phyloP scores from a whole-genome alignment of 1,284 basidiomycete species.

The Cryptococcus amylolentus region DNA sequence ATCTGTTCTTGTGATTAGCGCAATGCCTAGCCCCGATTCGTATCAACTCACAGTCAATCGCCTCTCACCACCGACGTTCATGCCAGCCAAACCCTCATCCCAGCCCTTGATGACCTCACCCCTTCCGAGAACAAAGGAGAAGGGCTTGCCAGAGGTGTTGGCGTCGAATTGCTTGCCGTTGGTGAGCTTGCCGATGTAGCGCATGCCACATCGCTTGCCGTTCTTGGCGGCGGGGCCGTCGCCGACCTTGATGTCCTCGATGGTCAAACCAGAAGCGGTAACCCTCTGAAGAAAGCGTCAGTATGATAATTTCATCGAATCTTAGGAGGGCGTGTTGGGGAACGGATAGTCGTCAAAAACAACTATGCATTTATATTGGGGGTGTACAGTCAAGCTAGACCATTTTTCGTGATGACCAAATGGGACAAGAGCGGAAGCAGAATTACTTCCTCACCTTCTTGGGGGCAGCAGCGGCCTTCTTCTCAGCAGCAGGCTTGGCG shows the following conservation, averaged over 20 bases:
- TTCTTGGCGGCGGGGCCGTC: constrained; percentile 78
- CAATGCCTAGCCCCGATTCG: background rate
- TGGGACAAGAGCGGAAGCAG: background rate
- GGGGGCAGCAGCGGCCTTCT: constrained; percentile 26
- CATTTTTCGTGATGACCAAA: background rate
- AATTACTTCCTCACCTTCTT: constrained; percentile 46
- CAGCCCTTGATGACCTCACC: constrained; percentile 95
- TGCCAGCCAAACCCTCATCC: constrained; percentile 87
- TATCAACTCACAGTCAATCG: constrained; percentile 65
- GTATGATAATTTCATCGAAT: background rate
- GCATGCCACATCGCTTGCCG: constrained; percentile 78
- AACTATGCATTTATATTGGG: background rate
- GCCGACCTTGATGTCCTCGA: constrained; percentile 74
- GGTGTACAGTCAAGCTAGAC: background rate
- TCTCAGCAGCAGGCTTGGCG: constrained; percentile 35
- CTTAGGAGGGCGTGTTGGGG: background rate
- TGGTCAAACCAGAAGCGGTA: constrained; percentile 70
- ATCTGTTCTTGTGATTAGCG: constrained; percentile 21
- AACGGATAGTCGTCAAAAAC: background rate
- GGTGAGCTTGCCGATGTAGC: constrained; percentile 68
- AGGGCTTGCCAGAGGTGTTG: constrained; percentile 86
- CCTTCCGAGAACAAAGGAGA: constrained; percentile 78
- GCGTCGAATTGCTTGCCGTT: constrained; percentile 85
- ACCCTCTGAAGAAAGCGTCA: constrained; percentile 46
- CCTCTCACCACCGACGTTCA: constrained; percentile 88